phyloP scores from a whole-genome alignment of 371 early-diverging fungal species.

The Parasitella parasitica region DNA sequence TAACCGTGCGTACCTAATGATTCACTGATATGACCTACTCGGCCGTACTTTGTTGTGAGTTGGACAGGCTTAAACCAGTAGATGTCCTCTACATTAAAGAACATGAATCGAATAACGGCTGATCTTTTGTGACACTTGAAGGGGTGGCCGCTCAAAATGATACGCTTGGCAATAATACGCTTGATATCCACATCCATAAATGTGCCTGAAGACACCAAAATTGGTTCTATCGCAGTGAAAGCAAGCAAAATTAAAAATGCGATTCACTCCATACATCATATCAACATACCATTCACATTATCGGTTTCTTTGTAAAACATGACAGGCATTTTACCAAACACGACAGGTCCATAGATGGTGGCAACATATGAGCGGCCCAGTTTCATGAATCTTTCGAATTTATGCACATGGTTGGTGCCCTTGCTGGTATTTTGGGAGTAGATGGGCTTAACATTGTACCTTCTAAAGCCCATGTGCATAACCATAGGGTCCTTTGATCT shows the following conservation, averaged over 20 bases:
- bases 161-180: conserved; percentile 92
- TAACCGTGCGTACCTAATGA: conserved; percentile 96
- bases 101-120: conserved; percentile 96
- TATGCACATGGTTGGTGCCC: conserved; percentile 89
- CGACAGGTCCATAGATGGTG: conserved; percentile 88
- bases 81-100: conserved; percentile 89
- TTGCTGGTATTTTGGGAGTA: conserved; percentile 87
- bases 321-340: conserved; percentile 80
- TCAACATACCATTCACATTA: conserved; percentile 53
- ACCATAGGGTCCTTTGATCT: conserved; percentile 86
- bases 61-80: conserved; percentile 94
- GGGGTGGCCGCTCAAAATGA: conserved; percentile 93
- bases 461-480: conserved; percentile 86
- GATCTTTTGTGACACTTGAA: conserved; percentile 90
- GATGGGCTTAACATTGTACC: conserved; percentile 78
- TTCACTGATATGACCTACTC: conserved; percentile 90
- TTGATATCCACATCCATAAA: conserved; percentile 76
- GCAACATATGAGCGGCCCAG: conserved; percentile 72
- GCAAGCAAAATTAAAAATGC: background rate
- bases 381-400: conserved; percentile 89
- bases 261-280: background rate
- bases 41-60: conserved; percentile 86
- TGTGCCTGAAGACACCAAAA: conserved; percentile 78
- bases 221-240: conserved; percentile 41
- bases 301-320: conserved; percentile 70